Evolutionary conservation across 768 basidiomycete genomes (phyloP).

Genomic region (Lactifluus volemus): DNA sequence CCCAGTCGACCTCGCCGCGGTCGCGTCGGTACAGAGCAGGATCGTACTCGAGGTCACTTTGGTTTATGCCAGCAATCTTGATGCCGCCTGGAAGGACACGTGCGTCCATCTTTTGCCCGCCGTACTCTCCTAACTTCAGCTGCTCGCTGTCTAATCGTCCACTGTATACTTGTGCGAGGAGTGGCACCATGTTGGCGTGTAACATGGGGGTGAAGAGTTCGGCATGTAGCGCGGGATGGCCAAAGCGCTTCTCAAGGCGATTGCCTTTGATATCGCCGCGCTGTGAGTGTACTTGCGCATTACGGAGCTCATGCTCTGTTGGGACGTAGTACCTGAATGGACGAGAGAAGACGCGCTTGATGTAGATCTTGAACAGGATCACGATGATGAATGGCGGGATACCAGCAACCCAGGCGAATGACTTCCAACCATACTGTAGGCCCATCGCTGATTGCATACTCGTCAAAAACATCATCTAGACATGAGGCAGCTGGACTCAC

Average conservation of each 20-base stretch:
- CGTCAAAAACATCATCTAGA: slow-evolving; percentile 13
- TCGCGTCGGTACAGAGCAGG: slow-evolving; percentile 71
- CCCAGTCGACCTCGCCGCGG: slow-evolving; percentile 84
- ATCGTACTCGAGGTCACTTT: slow-evolving; percentile 76
- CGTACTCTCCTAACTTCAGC: slow-evolving; percentile 67
- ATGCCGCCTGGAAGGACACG: slow-evolving; percentile 70
- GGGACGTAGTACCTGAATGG: slow-evolving; percentile 83
- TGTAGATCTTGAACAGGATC: slow-evolving; percentile 75
- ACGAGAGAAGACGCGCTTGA: slow-evolving; percentile 56
- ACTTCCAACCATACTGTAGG: slow-evolving; percentile 60
- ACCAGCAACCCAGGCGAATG: slow-evolving; percentile 74
- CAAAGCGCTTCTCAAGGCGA: slow-evolving; percentile 84
- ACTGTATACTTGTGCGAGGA: slow-evolving; percentile 65
- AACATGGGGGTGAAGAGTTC: slow-evolving; percentile 87
- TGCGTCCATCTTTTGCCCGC: slow-evolving; percentile 67
- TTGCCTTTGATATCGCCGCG: slow-evolving; percentile 63
- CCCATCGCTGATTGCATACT: slow-evolving; percentile 57
- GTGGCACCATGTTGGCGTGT: slow-evolving; percentile 76
- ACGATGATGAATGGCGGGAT: slow-evolving; percentile 81
- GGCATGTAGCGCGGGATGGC: slow-evolving; percentile 83
- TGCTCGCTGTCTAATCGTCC: slow-evolving; percentile 60
- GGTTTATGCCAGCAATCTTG: slow-evolving; percentile 73
- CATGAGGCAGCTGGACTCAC: slow-evolving; percentile 38
- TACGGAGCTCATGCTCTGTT: slow-evolving; percentile 62
- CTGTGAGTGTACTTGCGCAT: slow-evolving; percentile 70